phyloP scores from a whole-genome alignment of 192 early-diverging fungal species.

The Chytriomyces confervae region DNA sequence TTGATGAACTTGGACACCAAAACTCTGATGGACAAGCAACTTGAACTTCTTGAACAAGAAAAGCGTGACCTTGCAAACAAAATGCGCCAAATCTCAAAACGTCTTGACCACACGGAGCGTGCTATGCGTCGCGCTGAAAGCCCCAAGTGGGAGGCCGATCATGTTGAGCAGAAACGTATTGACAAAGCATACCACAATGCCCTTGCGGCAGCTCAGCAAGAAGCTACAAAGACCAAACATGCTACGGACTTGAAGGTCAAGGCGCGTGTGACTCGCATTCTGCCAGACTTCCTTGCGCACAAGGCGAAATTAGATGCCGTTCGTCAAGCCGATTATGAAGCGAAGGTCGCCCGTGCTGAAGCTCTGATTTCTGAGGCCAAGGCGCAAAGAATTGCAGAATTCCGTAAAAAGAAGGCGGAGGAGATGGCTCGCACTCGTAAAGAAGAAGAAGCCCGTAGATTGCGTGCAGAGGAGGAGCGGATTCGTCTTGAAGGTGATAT shows the following conservation, averaged over 20 bases:
- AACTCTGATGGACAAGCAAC: conserved; percentile 81
- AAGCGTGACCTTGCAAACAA: conserved; percentile 78
- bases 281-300: conserved; percentile 76
- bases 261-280: conserved; percentile 78
- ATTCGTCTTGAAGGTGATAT: conserved; percentile 35
- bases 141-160: conserved; percentile 87
- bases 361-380: conserved; percentile 75
- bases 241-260: conserved; percentile 77
- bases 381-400: conserved; percentile 67
- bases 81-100: conserved; percentile 75
- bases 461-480: conserved; percentile 39
- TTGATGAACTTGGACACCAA: conserved; percentile 82
- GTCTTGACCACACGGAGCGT: conserved; percentile 90
- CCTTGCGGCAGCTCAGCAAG: conserved; percentile 71
- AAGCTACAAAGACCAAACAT: conserved; percentile 70
- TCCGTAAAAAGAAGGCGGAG: conserved; percentile 60
- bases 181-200: conserved; percentile 82
- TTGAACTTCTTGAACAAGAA: conserved; percentile 90
- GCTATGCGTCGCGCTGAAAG: conserved; percentile 91
- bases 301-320: conserved; percentile 60
- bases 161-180: conserved; percentile 83
- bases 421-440: conserved; percentile 47
- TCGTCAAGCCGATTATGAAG: conserved; percentile 63
- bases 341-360: conserved; percentile 61
- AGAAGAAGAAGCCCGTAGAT: conserved; percentile 33